phyloP scores from a whole-genome alignment of 768 basidiomycete species.

The Auriculariales sp. region DNA sequence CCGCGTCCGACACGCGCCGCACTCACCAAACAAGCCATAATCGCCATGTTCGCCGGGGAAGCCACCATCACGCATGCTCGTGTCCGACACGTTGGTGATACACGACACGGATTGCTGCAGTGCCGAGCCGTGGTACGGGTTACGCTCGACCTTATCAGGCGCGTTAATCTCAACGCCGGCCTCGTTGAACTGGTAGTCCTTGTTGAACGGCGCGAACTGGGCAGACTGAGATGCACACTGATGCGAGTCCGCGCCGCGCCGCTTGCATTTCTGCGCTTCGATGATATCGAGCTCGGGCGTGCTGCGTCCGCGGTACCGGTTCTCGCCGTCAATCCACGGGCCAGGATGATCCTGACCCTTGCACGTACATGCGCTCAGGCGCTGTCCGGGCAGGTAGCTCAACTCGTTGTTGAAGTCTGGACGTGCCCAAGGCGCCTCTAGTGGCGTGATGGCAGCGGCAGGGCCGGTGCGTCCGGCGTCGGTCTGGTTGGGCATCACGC shows the following conservation, averaged over 20 bases:
- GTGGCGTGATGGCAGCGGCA: conserved; percentile 26
- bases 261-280: conserved; percentile 58
- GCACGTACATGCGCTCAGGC: conserved; percentile 70
- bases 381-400: conserved; percentile 66
- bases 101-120: conserved; percentile 40
- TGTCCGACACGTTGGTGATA: conserved; percentile 30
- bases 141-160: conserved; percentile 18
- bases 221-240: conserved; percentile 49
- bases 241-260: conserved; percentile 5
- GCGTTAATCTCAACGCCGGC: conserved; percentile 21
- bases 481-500: conserved; percentile 77
- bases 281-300: conserved; percentile 76
- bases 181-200: conserved; percentile 24
- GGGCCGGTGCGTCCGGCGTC: conserved; percentile 38
- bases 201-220: conserved; percentile 52
- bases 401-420: conserved; percentile 41
- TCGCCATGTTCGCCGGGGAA: conserved; percentile 36
- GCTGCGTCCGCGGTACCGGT: conserved; percentile 36
- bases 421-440: conserved; percentile 33
- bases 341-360: conserved; percentile 66
- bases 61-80: conserved; percentile 26
- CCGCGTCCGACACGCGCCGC: not conserved
- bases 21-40: conserved; percentile 34
- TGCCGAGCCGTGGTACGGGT: conserved; percentile 20
- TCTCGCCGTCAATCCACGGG: conserved; percentile 21